These are phyloP conservation scores for Spergularia bocconei DNA, from an alignment of 148 eudicot genomes.

Conservation along the genomic window DNA sequence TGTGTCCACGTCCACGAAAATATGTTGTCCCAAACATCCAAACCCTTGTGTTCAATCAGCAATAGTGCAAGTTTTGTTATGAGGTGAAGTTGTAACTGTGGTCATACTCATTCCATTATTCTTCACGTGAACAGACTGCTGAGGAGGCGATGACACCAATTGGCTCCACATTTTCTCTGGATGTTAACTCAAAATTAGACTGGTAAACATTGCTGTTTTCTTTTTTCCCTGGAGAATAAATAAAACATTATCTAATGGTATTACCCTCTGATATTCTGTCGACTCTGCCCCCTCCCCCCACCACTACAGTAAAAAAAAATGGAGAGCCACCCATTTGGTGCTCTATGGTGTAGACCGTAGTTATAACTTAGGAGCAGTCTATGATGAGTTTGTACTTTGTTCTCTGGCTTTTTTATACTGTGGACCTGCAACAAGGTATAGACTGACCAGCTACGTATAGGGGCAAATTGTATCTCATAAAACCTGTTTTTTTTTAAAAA, in stretches of 20 bases:
- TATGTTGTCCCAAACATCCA: not conserved
- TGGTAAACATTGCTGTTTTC: slow-evolving; percentile 48
- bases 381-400: not conserved
- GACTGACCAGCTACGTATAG: not conserved
- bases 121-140: slow-evolving; percentile 64
- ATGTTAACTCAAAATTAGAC: slow-evolving; percentile 87
- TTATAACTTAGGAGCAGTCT: not conserved
- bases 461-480: not conserved
- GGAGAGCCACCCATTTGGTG: not conserved
- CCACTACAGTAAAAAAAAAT: not conserved
- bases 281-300: too few species aligned
- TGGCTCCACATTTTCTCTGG: slow-evolving; percentile 92
- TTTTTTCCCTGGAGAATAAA: slow-evolving; percentile 4
- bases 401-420: not conserved
- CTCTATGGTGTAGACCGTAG: not conserved
- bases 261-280: not conserved
- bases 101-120: not conserved
- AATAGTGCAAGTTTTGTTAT: not conserved
- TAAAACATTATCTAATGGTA: not conserved
- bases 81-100: slow-evolving; percentile 7
- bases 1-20: not conserved
- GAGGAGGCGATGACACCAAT: slow-evolving; percentile 99
- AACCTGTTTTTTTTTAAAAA: too few species aligned
- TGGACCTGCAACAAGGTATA: not conserved
- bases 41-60: not conserved